Percentiles rank a stretch among this genome's conserved stretches.
These are phyloP conservation scores for Clausena lansium DNA, from an alignment of 345 rosid genomes.

Conservation along the genomic window DNA sequence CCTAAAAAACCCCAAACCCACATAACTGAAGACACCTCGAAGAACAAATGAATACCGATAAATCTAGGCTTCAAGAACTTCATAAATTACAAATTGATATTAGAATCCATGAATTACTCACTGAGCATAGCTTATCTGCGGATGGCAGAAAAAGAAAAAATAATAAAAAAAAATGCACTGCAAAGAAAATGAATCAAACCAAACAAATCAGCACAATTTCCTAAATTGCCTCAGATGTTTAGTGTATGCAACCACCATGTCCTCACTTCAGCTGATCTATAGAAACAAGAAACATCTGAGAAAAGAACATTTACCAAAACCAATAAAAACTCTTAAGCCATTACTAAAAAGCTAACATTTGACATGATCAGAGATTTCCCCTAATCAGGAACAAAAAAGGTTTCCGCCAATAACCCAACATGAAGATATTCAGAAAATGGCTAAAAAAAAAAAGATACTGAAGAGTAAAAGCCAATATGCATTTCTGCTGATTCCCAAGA, in stretches of 20 bases:
- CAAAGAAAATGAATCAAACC: neutral
- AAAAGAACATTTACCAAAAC: neutral
- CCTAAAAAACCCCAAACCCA: neutral
- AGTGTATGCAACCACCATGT: neutral
- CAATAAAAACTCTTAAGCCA: neutral
- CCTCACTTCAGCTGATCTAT: neutral
- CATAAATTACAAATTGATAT: neutral
- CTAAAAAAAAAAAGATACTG: neutral
- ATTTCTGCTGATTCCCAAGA: neutral
- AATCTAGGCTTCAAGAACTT: conserved; percentile 5
- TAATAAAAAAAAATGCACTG: neutral
- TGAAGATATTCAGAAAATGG: neutral
- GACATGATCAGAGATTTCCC: neutral
- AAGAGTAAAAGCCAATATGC: neutral
- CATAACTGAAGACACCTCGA: neutral
- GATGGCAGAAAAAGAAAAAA: neutral
- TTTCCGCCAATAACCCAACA: neutral
- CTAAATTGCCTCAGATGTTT: neutral
- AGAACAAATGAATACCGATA: neutral
- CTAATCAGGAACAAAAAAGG: neutral
- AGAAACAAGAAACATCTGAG: neutral
- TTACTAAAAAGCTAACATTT: neutral
- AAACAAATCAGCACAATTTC: neutral
- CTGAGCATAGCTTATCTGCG: neutral
- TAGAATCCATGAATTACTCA: neutral